Evolutionary conservation across 225 moss, liverwort and hornwort genomes (phyloP).

Genomic region (Bryoerythrophyllum caledonicum): DNA sequence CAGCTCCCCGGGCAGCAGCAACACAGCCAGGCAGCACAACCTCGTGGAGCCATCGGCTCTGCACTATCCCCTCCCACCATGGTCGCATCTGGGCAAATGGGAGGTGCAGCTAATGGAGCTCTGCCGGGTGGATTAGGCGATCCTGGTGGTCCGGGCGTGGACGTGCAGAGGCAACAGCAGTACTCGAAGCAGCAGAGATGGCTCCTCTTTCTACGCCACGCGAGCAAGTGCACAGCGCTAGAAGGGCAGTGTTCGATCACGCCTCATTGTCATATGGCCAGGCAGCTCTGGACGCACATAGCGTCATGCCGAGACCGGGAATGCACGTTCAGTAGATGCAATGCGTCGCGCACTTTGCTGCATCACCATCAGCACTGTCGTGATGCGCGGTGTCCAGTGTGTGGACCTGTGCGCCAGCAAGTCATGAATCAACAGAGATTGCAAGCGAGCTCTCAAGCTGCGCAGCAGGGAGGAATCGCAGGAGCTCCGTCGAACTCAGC

Average conservation of each 20-base stretch:
- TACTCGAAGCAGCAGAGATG: constrained; percentile 97
- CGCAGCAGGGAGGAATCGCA: constrained; percentile 43
- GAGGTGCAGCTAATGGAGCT: constrained; percentile 47
- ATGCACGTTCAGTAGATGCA: constrained; percentile 86
- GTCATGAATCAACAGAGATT: constrained; percentile 73
- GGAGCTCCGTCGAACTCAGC: constrained; percentile 43
- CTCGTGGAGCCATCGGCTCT: constrained; percentile 53
- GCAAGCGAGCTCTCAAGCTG: constrained; percentile 48
- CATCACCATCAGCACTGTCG: constrained; percentile 85
- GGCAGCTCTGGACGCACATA: constrained; percentile 91
- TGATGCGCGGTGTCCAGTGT: constrained; percentile 92
- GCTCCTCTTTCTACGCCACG: constrained; percentile 91
- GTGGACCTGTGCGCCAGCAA: constrained; percentile 91
- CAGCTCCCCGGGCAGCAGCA: constrained; percentile 44
- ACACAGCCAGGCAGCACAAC: constrained; percentile 39
- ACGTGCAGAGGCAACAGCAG: constrained; percentile 90
- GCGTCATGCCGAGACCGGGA: constrained; percentile 79
- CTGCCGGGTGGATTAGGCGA: constrained; percentile 53
- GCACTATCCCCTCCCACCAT: constrained; percentile 45
- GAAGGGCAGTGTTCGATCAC: constrained; percentile 84
- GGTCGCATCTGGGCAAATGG: constrained; percentile 42
- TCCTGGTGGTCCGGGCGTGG: constrained; percentile 47
- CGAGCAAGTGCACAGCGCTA: constrained; percentile 86
- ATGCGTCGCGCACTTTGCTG: constrained; percentile 90
- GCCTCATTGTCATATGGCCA: constrained; percentile 93